Conservation (phyloP, 1,284 basidiomycete species). For the Testicularia cyperi region DNA sequence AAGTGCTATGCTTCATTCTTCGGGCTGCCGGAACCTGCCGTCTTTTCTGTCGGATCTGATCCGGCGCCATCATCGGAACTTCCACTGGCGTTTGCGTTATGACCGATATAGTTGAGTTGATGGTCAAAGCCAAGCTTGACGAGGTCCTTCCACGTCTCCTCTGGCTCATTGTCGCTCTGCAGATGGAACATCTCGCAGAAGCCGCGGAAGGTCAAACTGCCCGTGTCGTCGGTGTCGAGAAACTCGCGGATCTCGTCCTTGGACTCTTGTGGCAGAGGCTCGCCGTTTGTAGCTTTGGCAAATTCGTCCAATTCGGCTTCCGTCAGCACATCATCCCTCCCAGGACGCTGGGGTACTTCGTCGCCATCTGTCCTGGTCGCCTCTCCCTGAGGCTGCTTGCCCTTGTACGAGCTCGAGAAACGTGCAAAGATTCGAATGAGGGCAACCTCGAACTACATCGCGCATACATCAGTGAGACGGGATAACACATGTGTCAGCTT, state of each 20-base stretch:
- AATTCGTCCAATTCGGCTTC: constrained; percentile 40
- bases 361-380: constrained; percentile 3
- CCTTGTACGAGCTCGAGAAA: constrained; percentile 26
- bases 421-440: constrained; percentile 29
- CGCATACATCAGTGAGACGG: too few relatives aligned
- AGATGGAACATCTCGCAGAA: constrained; percentile 46
- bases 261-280: constrained; percentile 22
- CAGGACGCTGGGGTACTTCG: constrained; percentile 7
- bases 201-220: constrained; percentile 32
- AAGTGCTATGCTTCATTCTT: too few relatives aligned
- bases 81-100: background rate
- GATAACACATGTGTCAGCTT: background rate
- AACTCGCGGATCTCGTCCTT: constrained; percentile 47
- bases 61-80: too few relatives aligned
- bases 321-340: constrained; percentile 9
- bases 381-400: constrained; percentile 1
- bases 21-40: too few relatives aligned
- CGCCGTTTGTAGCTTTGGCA: constrained; percentile 36
- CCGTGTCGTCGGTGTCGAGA: constrained; percentile 39
- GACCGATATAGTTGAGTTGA: constrained; percentile 3
- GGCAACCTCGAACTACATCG: constrained; percentile 17
- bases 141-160: constrained; percentile 49
- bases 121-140: constrained; percentile 25
- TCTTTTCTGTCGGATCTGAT: background rate
- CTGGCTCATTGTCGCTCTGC: constrained; percentile 41